Evolutionary conservation across 257 asterid species (phyloP).

Genomic region (Solanum tarijense): DNA sequence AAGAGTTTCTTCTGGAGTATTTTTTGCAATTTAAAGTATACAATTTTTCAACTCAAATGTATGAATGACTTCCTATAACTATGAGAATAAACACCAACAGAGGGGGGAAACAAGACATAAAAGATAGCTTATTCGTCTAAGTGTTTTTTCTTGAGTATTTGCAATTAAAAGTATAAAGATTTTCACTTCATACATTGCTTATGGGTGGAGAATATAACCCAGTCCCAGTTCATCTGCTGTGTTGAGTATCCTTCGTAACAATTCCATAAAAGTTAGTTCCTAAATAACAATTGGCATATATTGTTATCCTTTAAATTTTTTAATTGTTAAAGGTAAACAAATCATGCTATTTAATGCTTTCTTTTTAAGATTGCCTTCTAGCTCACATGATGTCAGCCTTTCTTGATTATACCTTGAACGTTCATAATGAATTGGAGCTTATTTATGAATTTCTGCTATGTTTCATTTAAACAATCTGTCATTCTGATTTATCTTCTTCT

Average conservation of each 20-base stretch:
- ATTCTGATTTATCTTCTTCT: neutral
- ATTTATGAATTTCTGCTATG: neutral
- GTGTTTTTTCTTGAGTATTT: neutral
- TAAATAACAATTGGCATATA: neutral
- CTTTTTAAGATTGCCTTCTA: neutral
- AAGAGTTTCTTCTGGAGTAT: no score
- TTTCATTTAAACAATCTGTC: neutral
- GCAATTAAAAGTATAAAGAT: neutral
- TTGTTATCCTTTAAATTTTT: neutral
- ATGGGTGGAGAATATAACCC: neutral
- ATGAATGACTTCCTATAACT: neutral
- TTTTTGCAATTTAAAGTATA: no score
- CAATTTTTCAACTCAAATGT: neutral
- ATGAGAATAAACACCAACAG: neutral
- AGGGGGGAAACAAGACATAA: neutral
- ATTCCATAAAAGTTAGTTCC: neutral
- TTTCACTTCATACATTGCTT: neutral
- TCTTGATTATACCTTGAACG: neutral
- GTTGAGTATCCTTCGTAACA: neutral
- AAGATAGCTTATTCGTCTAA: neutral
- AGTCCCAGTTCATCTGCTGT: neutral
- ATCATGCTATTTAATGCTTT: neutral
- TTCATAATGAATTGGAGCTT: neutral
- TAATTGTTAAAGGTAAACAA: neutral
- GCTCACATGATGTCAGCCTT: neutral